phyloP scores from a whole-genome alignment of 495 filamentous ascomycete species.

The Neurospora sp. region DNA sequence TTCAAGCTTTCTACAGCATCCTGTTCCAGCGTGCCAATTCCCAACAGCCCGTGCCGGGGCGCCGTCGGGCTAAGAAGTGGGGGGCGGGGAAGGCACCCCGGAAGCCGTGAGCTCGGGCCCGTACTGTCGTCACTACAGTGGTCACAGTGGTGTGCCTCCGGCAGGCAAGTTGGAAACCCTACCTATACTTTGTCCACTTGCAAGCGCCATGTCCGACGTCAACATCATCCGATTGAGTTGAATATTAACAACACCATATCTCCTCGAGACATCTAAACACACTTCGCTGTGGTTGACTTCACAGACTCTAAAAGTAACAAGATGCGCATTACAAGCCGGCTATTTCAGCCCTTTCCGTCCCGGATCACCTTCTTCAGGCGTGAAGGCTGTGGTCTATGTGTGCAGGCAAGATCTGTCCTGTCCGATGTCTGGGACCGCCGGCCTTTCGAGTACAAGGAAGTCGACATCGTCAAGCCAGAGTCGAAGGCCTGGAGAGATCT shows the following conservation, averaged over 20 bases:
- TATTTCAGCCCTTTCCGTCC: slow-evolving; percentile 41
- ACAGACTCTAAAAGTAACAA: neutral
- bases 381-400: slow-evolving; percentile 67
- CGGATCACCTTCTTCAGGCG: slow-evolving; percentile 79
- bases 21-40: neutral
- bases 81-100: neutral
- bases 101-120: neutral
- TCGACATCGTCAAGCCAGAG: slow-evolving; percentile 62
- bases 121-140: neutral
- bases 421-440: slow-evolving; percentile 55
- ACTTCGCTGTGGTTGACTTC: neutral
- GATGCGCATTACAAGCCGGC: slow-evolving; percentile 31
- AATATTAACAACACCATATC: neutral
- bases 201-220: neutral
- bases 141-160: neutral
- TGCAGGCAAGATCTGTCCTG: slow-evolving; percentile 63
- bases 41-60: neutral
- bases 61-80: neutral
- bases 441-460: slow-evolving; percentile 66
- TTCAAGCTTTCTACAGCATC: neutral
- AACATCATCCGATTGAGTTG: neutral
- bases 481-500: slow-evolving; percentile 62
- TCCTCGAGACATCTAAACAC: neutral
- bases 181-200: neutral
- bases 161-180: neutral